phyloP scores from a whole-genome alignment of 108 stramenopile species.

The Cyclotella sp. region DNA sequence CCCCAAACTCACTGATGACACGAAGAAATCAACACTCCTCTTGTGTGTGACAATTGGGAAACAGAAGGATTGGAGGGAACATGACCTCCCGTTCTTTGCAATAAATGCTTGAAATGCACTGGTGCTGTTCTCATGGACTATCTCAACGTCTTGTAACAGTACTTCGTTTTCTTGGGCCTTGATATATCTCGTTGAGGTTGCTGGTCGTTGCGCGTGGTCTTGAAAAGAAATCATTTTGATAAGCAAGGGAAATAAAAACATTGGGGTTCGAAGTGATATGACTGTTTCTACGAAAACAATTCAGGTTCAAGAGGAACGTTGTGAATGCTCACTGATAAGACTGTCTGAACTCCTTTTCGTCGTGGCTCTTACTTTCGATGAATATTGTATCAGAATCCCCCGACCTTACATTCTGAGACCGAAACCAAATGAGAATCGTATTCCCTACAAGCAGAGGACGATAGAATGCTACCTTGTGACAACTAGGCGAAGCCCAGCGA shows the following conservation, averaged over 20 bases:
- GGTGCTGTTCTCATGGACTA: conserved; percentile 17
- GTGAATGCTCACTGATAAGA: neutral
- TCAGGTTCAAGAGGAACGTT: too few species aligned
- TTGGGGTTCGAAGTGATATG: too few species aligned
- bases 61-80: conserved; percentile 34
- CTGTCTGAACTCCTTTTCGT: neutral
- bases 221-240: too few species aligned
- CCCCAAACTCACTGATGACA: conserved; percentile 9
- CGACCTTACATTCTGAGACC: conserved; percentile 13
- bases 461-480: neutral
- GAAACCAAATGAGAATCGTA: neutral
- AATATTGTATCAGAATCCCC: conserved; percentile 7
- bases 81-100: conserved; percentile 20
- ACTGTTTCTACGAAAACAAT: too few species aligned
- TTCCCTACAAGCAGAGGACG: neutral
- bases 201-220: too few species aligned
- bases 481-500: neutral
- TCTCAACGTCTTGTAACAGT: conserved; percentile 21
- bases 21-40: conserved; percentile 41
- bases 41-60: conserved; percentile 26
- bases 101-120: conserved; percentile 40
- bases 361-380: neutral
- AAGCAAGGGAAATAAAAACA: too few species aligned
- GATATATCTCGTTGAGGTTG: too few species aligned
- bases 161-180: conserved; percentile 26